Conservation (phyloP, 73 alveolate genomes). For the Paramecium caudatum region DNA sequence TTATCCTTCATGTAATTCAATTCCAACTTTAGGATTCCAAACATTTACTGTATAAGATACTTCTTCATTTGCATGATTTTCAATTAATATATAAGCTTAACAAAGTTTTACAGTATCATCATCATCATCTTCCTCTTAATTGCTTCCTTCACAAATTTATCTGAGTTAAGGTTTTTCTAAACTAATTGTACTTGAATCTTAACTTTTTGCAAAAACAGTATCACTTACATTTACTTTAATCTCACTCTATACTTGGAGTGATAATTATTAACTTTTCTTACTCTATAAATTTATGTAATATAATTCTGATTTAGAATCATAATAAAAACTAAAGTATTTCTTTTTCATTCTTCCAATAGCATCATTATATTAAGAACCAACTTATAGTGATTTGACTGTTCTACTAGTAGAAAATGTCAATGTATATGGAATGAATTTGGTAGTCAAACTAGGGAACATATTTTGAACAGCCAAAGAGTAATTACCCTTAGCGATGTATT, state of each 20-base stretch:
- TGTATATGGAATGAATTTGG: not conserved
- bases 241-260: not conserved
- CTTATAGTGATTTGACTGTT: slow-evolving; percentile 34
- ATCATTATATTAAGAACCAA: slow-evolving; percentile 7
- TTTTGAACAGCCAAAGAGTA: slow-evolving; percentile 14
- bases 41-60: not conserved
- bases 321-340: not conserved
- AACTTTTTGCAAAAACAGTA: slow-evolving; percentile 3
- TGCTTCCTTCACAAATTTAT: not conserved
- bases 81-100: slow-evolving; percentile 11
- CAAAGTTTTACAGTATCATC: not conserved
- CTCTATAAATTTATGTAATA: slow-evolving; percentile 1
- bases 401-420: slow-evolving; percentile 58
- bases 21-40: not conserved
- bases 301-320: not conserved
- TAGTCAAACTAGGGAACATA: not conserved
- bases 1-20: slow-evolving; percentile 55
- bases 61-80: not conserved
- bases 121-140: not conserved
- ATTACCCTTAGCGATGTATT: not conserved
- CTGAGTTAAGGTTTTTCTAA: not conserved
- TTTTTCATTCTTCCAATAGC: not conserved
- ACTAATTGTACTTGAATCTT: slow-evolving; percentile 35
- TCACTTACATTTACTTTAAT: not conserved
- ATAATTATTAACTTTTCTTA: not conserved